These are phyloP conservation scores for Halenospora varia DNA, from an alignment of 495 filamentous ascomycete genomes.

Conservation along the genomic window DNA sequence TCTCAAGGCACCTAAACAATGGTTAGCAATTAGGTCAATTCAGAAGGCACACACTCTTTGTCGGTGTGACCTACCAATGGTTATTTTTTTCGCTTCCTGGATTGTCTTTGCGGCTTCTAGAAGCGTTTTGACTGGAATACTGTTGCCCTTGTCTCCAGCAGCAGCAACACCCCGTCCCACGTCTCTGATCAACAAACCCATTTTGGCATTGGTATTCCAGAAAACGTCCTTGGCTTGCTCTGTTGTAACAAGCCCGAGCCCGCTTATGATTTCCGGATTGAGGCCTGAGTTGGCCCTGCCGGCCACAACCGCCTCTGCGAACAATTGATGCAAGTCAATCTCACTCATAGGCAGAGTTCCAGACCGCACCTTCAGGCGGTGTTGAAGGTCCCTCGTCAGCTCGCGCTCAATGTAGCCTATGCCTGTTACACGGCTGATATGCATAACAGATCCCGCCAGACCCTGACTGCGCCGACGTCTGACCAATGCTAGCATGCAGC, in stretches of 20 bases:
- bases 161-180: no score
- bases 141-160: no score
- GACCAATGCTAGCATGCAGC: slow-evolving; percentile 35
- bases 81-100: no score
- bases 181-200: no score
- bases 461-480: slow-evolving; percentile 20
- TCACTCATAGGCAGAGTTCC: slow-evolving; percentile 38
- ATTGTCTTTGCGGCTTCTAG: no score
- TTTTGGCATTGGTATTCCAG: no score
- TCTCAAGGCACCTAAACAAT: no score
- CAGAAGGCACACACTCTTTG: no score
- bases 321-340: slow-evolving; percentile 54
- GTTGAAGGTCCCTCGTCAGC: background rate
- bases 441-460: slow-evolving; percentile 38
- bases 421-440: slow-evolving; percentile 55
- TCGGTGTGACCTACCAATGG: no score
- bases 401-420: slow-evolving; percentile 42
- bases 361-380: background rate
- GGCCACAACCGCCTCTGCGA: slow-evolving; percentile 49
- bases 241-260: background rate
- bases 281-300: slow-evolving; percentile 22
- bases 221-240: background rate
- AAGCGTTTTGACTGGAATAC: no score
- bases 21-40: no score
- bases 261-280: background rate